A percentile compares a stretch with the other conserved stretches of the same genome.
Evolutionary conservation across 202 grass and related monocot genomes (phyloP).

Genomic region (Panicum hallii): DNA sequence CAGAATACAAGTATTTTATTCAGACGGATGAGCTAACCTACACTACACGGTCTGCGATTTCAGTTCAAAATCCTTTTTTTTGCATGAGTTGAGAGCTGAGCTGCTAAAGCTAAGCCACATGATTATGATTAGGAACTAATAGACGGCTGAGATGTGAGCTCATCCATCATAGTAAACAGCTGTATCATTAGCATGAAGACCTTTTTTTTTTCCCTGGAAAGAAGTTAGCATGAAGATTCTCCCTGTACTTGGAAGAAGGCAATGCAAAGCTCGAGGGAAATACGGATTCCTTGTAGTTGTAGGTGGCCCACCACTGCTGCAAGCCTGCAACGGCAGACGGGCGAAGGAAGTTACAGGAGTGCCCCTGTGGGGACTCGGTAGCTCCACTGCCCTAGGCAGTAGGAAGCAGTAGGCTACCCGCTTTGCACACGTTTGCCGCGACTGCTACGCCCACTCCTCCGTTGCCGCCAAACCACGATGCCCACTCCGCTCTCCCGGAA

Average conservation of each 20-base stretch:
- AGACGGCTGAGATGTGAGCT: conserved; percentile 13
- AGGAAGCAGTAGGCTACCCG: conserved; percentile 50
- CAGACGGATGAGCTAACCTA: not conserved
- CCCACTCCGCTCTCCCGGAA: conserved; percentile 7
- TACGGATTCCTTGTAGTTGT: conserved; percentile 41
- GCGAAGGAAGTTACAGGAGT: conserved; percentile 13
- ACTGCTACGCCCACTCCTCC: conserved; percentile 33
- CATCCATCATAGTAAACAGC: not conserved
- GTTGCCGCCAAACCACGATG: conserved; percentile 37
- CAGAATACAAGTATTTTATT: not conserved
- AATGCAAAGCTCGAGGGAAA: conserved; percentile 32
- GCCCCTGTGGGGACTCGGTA: not conserved
- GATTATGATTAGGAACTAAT: conserved; percentile 7
- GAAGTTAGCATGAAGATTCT: conserved; percentile 35
- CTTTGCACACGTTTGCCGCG: conserved; percentile 64
- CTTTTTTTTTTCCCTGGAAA: not conserved
- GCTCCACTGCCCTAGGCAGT: conserved; percentile 42
- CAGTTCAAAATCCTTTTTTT: not conserved
- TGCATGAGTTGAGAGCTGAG: not conserved
- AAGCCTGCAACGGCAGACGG: not conserved
- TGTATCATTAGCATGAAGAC: conserved; percentile 13
- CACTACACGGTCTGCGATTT: not conserved
- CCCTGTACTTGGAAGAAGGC: conserved; percentile 32
- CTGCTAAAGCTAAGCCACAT: not conserved
- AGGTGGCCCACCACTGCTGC: conserved; percentile 48